phyloP scores from a whole-genome alignment of 2,329 filamentous ascomycete genomes.

The Phaeomoniella chlamydospora region DNA sequence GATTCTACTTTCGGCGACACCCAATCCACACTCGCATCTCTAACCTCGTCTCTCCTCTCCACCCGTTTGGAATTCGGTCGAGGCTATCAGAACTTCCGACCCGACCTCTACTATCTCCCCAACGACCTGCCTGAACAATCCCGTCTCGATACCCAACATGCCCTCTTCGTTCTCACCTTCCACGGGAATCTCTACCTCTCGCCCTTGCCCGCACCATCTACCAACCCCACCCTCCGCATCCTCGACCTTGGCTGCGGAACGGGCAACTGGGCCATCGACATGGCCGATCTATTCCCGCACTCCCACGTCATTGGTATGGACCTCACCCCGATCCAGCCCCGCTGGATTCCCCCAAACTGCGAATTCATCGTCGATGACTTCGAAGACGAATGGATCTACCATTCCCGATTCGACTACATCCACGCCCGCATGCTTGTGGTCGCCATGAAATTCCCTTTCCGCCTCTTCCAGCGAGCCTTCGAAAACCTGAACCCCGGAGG shows the following conservation, averaged over 20 bases:
- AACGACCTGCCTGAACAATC: not conserved
- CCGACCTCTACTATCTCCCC: conserved; percentile 4
- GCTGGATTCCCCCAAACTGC: conserved; percentile 5
- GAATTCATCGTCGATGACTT: conserved; percentile 3
- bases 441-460: conserved; percentile 4
- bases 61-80: too few species aligned
- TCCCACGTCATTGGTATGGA: conserved; percentile 4
- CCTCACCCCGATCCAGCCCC: conserved; percentile 4
- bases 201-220: conserved; percentile 1
- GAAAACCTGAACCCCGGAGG: conserved; percentile 3
- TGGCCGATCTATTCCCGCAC: conserved; percentile 3
- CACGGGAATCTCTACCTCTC: conserved; percentile 1
- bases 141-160: conserved; percentile 1
- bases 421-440: conserved; percentile 2
- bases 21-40: too few species aligned
- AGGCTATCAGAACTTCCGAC: conserved; percentile 11
- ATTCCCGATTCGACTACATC: conserved; percentile 30
- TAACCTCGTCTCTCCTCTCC: too few species aligned
- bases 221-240: conserved; percentile 3
- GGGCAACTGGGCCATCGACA: conserved; percentile 5
- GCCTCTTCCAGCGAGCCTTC: conserved; percentile 7
- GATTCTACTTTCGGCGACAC: too few species aligned
- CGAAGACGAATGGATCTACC: conserved; percentile 13
- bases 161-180: not conserved
- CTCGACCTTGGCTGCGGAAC: conserved; percentile 7